Percentiles rank a stretch among this genome's conserved stretches.
Evolutionary conservation across 2,329 filamentous ascomycete genomes (phyloP).

Genomic region (Ophiostoma novo-ulmi): DNA sequence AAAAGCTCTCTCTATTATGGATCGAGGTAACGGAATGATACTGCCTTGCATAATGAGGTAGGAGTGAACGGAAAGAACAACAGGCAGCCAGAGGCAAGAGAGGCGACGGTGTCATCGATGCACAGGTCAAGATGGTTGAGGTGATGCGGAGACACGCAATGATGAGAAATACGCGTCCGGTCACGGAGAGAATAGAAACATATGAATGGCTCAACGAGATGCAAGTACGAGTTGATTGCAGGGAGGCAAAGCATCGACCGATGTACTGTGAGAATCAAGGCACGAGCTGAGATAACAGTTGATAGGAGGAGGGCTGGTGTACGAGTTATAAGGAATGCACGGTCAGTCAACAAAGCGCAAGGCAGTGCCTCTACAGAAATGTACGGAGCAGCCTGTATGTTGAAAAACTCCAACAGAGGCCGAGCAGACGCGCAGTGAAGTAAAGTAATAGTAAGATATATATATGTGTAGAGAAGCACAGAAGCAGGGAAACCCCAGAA

Average conservation of each 20-base stretch:
- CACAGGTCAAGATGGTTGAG: not conserved
- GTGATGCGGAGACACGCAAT: not conserved
- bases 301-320: not conserved
- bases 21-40: not conserved
- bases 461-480: not conserved
- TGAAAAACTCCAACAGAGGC: not conserved
- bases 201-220: not conserved
- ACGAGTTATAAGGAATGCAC: not conserved
- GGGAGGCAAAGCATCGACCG: slow-evolving; percentile 4
- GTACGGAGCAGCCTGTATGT: not conserved
- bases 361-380: not conserved
- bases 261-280: not conserved
- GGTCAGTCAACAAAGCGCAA: not conserved
- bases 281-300: not conserved
- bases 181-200: not conserved
- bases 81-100: not conserved
- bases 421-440: no score
- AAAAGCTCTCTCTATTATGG: not conserved
- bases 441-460: no score
- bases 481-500: not conserved
- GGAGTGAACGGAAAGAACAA: not conserved
- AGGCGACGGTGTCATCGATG: not conserved
- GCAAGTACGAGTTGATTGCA: not conserved
- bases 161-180: not conserved
- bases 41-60: not conserved